Percentiles rank a stretch among this genome's conserved stretches.
phyloP scores from a whole-genome alignment of 2,329 filamentous ascomycete species.

The Tetracladium maxilliforme region DNA sequence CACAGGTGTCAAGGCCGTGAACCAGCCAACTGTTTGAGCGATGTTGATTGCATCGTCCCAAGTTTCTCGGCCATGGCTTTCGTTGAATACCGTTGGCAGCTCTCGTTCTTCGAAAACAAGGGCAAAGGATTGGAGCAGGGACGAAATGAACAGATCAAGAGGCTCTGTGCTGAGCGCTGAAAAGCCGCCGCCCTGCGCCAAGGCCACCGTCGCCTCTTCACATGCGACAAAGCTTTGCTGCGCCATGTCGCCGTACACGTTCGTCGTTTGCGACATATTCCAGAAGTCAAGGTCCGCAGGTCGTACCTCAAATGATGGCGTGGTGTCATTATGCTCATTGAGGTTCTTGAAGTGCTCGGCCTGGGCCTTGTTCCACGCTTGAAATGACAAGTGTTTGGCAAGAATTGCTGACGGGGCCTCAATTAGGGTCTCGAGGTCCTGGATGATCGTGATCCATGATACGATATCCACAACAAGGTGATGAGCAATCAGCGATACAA shows the following conservation, averaged over 20 bases:
- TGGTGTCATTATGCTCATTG: too few relatives aligned
- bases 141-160: conserved; percentile 21
- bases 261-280: conserved; percentile 3
- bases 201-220: too few relatives aligned
- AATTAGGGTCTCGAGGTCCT: conserved; percentile 23
- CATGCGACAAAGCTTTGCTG: background rate
- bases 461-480: conserved; percentile 17
- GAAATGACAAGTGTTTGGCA: too few relatives aligned
- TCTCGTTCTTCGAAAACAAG: conserved; percentile 17
- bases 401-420: too few relatives aligned
- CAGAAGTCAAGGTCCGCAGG: too few relatives aligned
- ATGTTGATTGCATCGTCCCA: conserved; percentile 17
- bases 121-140: conserved; percentile 17
- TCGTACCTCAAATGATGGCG: too few relatives aligned
- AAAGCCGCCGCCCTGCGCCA: too few relatives aligned
- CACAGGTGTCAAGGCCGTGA: conserved; percentile 19
- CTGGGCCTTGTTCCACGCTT: too few relatives aligned
- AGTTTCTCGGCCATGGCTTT: conserved; percentile 25
- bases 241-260: conserved; percentile 3
- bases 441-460: conserved; percentile 19
- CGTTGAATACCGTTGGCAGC: conserved; percentile 20
- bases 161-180: conserved; percentile 18
- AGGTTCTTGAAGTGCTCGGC: too few relatives aligned
- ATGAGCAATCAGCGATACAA: conserved; percentile 8
- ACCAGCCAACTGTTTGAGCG: conserved; percentile 27